These are phyloP conservation scores for Trametes cingulata DNA, from an alignment of 768 basidiomycete species.

Conservation along the genomic window DNA sequence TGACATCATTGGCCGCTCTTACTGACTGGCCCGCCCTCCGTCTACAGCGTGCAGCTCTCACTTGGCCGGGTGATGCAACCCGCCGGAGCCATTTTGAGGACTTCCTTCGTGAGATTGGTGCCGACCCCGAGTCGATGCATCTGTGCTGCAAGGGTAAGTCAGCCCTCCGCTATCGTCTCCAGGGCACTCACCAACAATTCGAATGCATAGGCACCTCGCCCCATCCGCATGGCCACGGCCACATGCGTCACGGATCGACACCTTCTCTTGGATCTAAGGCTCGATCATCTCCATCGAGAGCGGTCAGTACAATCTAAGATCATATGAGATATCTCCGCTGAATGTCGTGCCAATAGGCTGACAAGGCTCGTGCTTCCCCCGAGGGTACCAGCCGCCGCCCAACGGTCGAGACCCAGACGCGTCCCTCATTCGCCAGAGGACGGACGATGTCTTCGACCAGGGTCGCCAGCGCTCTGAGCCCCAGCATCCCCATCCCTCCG, in stretches of 20 bases:
- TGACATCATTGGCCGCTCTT: constrained; percentile 7
- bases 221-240: constrained; percentile 14
- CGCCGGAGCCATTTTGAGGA: constrained; percentile 22
- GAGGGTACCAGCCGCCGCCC: background rate
- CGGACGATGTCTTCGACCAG: constrained; percentile 10
- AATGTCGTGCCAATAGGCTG: background rate
- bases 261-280: background rate
- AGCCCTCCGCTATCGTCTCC: background rate
- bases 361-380: constrained; percentile 7
- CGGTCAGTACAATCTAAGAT: constrained; percentile 4
- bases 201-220: constrained; percentile 4
- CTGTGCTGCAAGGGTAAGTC: constrained; percentile 18
- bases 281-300: constrained; percentile 7
- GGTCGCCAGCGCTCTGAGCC: background rate
- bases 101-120: constrained; percentile 18
- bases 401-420: background rate
- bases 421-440: background rate
- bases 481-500: constrained; percentile 2
- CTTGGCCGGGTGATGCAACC: constrained; percentile 17
- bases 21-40: background rate
- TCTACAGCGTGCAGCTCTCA: constrained; percentile 17
- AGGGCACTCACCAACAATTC: background rate
- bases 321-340: background rate
- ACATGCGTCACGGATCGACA: constrained; percentile 6
- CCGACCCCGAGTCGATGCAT: constrained; percentile 1